Percentiles rank a stretch among this genome's conserved stretches.
Evolutionary conservation across 2,329 filamentous ascomycete genomes (phyloP).

Genomic region (Ophiognomonia clavigignenti-juglandacearum): DNA sequence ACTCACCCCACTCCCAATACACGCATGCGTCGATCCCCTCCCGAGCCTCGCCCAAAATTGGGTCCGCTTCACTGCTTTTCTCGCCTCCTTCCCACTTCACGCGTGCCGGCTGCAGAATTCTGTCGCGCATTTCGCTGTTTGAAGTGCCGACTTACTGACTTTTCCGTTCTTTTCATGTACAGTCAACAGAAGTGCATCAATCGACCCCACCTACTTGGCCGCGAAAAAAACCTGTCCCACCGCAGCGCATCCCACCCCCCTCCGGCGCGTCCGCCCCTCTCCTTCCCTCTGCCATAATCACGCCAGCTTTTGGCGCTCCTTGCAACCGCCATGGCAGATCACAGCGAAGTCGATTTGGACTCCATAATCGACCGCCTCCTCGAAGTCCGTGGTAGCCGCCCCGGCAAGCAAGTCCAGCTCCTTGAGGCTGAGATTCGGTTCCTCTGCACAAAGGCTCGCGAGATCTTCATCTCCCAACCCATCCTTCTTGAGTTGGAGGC

Average conservation of each 20-base stretch:
- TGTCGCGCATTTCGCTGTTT: not conserved
- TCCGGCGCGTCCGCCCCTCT: constrained; percentile 16
- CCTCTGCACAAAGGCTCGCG: constrained; percentile 95
- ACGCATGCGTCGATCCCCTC: constrained; percentile 4
- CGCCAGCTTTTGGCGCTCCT: constrained; percentile 31
- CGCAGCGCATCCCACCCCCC: constrained; percentile 16
- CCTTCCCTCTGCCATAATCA: constrained; percentile 16
- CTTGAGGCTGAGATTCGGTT: constrained; percentile 94
- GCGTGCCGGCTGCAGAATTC: no score
- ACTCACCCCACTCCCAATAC: not conserved
- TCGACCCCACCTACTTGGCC: constrained; percentile 16
- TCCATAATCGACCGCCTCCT: constrained; percentile 98
- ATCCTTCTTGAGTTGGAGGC: constrained; percentile 96
- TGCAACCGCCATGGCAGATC: constrained; percentile 50
- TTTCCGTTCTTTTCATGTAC: not conserved
- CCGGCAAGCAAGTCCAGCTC: constrained; percentile 97
- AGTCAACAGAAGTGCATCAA: constrained; percentile 17
- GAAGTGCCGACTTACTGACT: no score
- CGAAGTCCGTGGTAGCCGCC: constrained; percentile 95
- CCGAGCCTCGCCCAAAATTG: not conserved
- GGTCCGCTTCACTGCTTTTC: not conserved
- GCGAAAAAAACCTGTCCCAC: constrained; percentile 16
- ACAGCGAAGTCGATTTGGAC: constrained; percentile 93
- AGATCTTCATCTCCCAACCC: constrained; percentile 99
- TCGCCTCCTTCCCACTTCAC: not conserved